phyloP scores from a whole-genome alignment of 2,329 filamentous ascomycete species.

The Colletotrichum sp. region DNA sequence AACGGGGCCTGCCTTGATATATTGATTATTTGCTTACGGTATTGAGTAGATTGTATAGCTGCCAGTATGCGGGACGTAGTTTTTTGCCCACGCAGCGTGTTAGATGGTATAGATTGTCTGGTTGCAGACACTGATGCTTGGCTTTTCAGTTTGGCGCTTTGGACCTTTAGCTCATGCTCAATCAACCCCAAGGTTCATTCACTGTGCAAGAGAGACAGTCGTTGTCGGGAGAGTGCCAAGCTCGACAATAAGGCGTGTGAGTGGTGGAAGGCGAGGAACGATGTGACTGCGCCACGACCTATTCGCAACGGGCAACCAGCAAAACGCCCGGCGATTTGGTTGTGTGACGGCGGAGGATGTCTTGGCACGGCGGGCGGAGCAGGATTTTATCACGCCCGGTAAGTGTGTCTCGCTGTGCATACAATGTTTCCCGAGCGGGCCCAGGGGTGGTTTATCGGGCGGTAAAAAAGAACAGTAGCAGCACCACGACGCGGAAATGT shows the following conservation, averaged over 20 bases:
- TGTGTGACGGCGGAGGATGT: background rate
- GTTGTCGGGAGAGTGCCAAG: background rate
- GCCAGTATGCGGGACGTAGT: background rate
- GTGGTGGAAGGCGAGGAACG: background rate
- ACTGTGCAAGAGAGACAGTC: background rate
- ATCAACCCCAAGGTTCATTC: background rate
- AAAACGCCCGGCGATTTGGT: background rate
- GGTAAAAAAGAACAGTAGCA: background rate
- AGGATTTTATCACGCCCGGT: background rate
- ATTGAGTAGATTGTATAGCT: background rate
- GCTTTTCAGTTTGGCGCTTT: background rate
- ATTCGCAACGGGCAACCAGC: background rate
- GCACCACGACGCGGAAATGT: background rate
- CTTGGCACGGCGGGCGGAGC: slow-evolving; percentile 7
- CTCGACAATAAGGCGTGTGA: background rate
- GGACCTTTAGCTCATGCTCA: background rate
- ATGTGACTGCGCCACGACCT: slow-evolving; percentile 10
- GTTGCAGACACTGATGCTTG: background rate
- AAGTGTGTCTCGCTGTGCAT: background rate
- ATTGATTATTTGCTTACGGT: background rate
- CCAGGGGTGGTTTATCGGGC: background rate
- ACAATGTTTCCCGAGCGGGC: background rate
- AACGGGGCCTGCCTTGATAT: slow-evolving; percentile 30
- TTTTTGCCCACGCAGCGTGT: background rate
- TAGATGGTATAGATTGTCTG: background rate